These are phyloP conservation scores for Bjerkandera adusta DNA, from an alignment of 1,284 basidiomycete genomes.

Conservation along the genomic window DNA sequence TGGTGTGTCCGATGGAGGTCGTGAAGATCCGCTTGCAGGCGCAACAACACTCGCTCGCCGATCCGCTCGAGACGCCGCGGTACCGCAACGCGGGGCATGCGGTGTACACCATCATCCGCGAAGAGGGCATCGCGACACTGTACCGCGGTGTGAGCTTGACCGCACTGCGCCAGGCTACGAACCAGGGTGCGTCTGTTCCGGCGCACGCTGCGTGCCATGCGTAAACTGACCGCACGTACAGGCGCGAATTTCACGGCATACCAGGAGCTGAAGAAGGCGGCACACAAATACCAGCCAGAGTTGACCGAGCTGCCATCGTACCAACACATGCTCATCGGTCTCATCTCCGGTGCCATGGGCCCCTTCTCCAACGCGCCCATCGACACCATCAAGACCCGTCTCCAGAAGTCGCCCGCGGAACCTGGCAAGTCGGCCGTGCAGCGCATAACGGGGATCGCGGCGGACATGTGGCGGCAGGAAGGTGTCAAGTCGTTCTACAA, in stretches of 20 bases:
- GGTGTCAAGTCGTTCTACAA: conserved; percentile 92
- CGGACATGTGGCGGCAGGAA: conserved; percentile 93
- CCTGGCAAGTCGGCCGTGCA: conserved; percentile 77
- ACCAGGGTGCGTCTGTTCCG: conserved; percentile 71
- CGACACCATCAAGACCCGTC: conserved; percentile 94
- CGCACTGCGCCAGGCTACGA: conserved; percentile 95
- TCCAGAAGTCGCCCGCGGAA: conserved; percentile 82
- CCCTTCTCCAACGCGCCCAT: conserved; percentile 97
- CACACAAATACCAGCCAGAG: conserved; percentile 77
- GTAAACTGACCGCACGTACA: conserved; percentile 28
- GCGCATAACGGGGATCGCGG: conserved; percentile 77
- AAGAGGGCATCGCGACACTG: conserved; percentile 86
- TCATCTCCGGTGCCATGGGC: conserved; percentile 96
- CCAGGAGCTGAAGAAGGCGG: conserved; percentile 91
- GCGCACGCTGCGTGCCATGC: conserved; percentile 4
- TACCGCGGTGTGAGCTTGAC: conserved; percentile 95
- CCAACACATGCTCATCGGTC: conserved; percentile 92
- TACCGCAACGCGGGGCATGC: conserved; percentile 98
- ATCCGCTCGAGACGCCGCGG: conserved; percentile 90
- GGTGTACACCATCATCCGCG: conserved; percentile 91
- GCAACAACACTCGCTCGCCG: conserved; percentile 96
- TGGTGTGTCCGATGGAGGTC: conserved; percentile 99
- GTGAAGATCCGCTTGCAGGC: conserved; percentile 99
- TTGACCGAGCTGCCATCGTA: conserved; percentile 82
- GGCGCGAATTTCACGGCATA: conserved; percentile 99